phyloP scores from a whole-genome alignment of 129 eudicot genomes.

The Heracleum sosnowskyi region DNA sequence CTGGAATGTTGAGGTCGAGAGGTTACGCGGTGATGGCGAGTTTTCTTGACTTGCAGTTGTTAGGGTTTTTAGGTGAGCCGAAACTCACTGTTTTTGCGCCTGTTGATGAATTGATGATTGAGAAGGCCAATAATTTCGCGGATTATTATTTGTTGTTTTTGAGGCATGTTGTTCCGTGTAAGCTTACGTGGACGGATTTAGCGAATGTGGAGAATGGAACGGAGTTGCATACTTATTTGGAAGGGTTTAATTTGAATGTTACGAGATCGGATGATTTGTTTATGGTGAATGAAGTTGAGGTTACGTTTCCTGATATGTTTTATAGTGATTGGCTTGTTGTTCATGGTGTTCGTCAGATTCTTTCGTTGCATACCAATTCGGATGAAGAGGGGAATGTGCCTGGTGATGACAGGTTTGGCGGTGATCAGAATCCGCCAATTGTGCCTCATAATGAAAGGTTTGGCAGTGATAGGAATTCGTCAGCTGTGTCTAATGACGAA shows the following conservation, averaged over 20 bases:
- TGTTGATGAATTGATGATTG: conserved; percentile 42
- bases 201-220: conserved; percentile 34
- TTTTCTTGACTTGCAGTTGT: conserved; percentile 63
- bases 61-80: conserved; percentile 31
- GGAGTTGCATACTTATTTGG: conserved; percentile 35
- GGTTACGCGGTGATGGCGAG: conserved; percentile 63
- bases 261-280: conserved; percentile 25
- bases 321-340: conserved; percentile 53
- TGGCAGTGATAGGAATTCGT: background rate
- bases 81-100: conserved; percentile 71
- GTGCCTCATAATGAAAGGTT: background rate
- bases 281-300: conserved; percentile 56
- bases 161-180: conserved; percentile 67
- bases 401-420: background rate
- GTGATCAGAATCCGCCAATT: background rate
- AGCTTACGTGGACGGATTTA: conserved; percentile 44
- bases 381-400: background rate
- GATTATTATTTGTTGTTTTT: conserved; percentile 42
- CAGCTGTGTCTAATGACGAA: background rate
- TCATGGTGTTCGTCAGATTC: conserved; percentile 46
- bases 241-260: conserved; percentile 42
- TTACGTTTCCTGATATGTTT: conserved; percentile 59
- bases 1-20: conserved; percentile 42
- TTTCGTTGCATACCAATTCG: background rate
- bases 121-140: conserved; percentile 34